Percentiles rank a stretch among this genome's conserved stretches.
phyloP scores from a whole-genome alignment of 805 yeast genomes.

The Hanseniaspora occidentalis region DNA sequence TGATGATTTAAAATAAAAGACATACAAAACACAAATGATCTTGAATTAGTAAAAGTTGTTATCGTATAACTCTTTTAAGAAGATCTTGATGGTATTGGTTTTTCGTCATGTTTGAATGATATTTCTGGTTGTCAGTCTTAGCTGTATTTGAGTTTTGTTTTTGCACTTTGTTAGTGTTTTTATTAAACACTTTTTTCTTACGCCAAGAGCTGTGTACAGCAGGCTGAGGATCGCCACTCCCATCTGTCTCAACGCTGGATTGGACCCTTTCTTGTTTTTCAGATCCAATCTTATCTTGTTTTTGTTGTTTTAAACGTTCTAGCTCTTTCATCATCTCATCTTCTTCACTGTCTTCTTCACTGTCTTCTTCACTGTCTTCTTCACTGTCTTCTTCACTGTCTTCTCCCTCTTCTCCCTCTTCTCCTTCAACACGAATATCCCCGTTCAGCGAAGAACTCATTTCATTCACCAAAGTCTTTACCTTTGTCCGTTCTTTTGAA shows the following conservation, averaged over 20 bases:
- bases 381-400: conserved; percentile 1
- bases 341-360: conserved; percentile 4
- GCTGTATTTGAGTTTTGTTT: neutral
- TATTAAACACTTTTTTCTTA: neutral
- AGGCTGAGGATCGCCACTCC: too few species aligned
- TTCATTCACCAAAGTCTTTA: neutral
- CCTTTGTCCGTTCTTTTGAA: neutral
- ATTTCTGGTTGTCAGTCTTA: neutral
- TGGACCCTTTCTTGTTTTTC: too few species aligned
- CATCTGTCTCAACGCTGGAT: too few species aligned
- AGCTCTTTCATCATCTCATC: conserved; percentile 5
- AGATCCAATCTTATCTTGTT: too few species aligned
- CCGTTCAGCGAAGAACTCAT: neutral
- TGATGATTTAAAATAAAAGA: too few species aligned
- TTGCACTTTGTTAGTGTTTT: neutral
- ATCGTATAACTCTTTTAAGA: neutral
- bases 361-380: conserved; percentile 1
- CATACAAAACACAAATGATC: too few species aligned
- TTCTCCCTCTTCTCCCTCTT: conserved; percentile 13
- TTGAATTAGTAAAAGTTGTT: too few species aligned
- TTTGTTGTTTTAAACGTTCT: conserved; percentile 9
- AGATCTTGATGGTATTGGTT: neutral
- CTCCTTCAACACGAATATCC: conserved; percentile 22
- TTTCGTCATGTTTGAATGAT: neutral
- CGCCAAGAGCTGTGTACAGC: neutral